Base-by-base conservation (phyloP, 164 flowering plant genomes). In the Kingdonia uniflora region DNA sequence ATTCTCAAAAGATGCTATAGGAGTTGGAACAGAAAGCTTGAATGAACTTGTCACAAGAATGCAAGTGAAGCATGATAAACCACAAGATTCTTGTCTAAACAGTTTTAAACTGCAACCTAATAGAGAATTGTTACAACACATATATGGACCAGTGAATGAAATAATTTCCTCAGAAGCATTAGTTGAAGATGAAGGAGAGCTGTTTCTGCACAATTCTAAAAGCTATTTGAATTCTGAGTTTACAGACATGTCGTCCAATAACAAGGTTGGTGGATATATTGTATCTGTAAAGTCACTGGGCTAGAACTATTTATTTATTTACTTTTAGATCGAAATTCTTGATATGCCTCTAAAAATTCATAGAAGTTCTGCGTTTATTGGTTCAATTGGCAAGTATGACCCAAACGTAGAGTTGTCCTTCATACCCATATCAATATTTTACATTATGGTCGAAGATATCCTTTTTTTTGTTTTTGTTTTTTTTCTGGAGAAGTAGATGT, bases 1-100 rank as follows among this genome's bases (percentile, higher is more conserved):
- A 15, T 85, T 77, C 71, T 67, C 73, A 53, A 69, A 68, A 33
- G 68, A 55, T 61, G 76, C 70, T 42, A 43, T 55, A 39, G 69
- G 71, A 45, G 51, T 71, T 37, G 81, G 68, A 54, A 45, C 55
- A 40, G 75, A 72, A 43, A 55, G 49, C 22, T 40, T 23, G 62
- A 65, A 65, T 57, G 68, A 64, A 44, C 60, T 59, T 56, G 29
- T 46, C 20, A 64, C 15, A 24, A 57, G 42, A 47, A 37, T 52
- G 57, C 63, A 42, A 55, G 61, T 37, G 24, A 70, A 61, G 51
- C 63, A 57, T 43, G 26, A 33, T 60, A 57, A 56, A 46, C 59
- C 51, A n/a, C 42, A 44, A 46, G 51, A 52, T 44, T 53, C 68
- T 62, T 52, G 1, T 51, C 33, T 52, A 19, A 51, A 51, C 38